These are phyloP conservation scores for Acacia pycnantha DNA, from an alignment of 331 rosid genomes.

Conservation along the genomic window DNA sequence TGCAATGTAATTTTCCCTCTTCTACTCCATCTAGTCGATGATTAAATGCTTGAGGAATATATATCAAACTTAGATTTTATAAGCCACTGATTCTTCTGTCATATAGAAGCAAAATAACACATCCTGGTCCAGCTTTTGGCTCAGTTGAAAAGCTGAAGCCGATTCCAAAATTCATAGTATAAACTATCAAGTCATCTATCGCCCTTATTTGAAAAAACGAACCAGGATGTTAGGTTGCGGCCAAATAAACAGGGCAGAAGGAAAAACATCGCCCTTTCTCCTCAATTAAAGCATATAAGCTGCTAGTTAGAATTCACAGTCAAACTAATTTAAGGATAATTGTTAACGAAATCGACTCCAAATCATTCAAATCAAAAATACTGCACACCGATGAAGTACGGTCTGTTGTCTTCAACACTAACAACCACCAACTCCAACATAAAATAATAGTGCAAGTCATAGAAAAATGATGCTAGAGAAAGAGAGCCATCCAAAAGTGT, in stretches of 20 bases:
- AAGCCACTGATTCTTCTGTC: constrained; percentile 12
- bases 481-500: constrained; percentile 66
- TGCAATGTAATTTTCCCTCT: constrained; percentile 28
- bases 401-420: not conserved
- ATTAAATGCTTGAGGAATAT: constrained; percentile 45
- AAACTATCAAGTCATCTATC: not conserved
- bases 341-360: not conserved
- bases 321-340: not conserved
- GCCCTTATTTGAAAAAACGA: not conserved
- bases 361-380: constrained; percentile 4
- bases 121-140: constrained; percentile 1
- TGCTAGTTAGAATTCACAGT: not conserved
- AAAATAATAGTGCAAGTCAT: not conserved
- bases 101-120: constrained; percentile 16
- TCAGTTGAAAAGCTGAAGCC: constrained; percentile 5
- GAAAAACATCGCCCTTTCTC: not conserved
- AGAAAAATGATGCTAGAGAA: not conserved
- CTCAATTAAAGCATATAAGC: not conserved
- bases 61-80: constrained; percentile 34
- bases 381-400: not conserved
- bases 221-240: not conserved
- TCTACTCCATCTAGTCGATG: constrained; percentile 54
- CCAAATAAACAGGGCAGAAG: not conserved
- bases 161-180: not conserved
- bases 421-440: not conserved